Evolutionary conservation across 2,329 filamentous ascomycete species (phyloP).

Genomic region (Aspergillus fumigatus): DNA sequence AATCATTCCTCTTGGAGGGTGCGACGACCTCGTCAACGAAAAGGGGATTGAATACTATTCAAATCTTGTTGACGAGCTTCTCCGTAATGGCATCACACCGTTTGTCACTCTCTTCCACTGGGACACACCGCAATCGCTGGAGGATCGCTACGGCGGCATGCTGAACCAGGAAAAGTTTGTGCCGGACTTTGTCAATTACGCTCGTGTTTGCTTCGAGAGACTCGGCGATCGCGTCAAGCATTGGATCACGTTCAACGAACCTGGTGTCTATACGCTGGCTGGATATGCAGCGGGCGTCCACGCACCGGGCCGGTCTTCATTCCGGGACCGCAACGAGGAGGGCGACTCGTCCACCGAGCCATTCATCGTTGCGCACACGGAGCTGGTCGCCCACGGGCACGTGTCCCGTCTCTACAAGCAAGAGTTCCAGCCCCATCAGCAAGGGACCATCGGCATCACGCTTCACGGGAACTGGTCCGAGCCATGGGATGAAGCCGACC

Average conservation of each 20-base stretch:
- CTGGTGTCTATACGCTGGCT: slow-evolving; percentile 72
- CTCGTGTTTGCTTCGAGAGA: slow-evolving; percentile 67
- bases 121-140: slow-evolving; percentile 70
- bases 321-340: slow-evolving; percentile 62
- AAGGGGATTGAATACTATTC: slow-evolving; percentile 71
- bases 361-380: slow-evolving; percentile 71
- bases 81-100: slow-evolving; percentile 67
- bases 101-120: slow-evolving; percentile 79
- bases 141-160: slow-evolving; percentile 73
- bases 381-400: slow-evolving; percentile 69
- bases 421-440: slow-evolving; percentile 65
- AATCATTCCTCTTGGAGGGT: slow-evolving; percentile 72
- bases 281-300: slow-evolving; percentile 71
- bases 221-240: slow-evolving; percentile 69
- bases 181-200: slow-evolving; percentile 71
- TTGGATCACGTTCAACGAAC: slow-evolving; percentile 86
- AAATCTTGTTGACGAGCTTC: slow-evolving; percentile 68
- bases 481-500: slow-evolving; percentile 70
- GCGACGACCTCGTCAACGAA: slow-evolving; percentile 70
- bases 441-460: slow-evolving; percentile 74
- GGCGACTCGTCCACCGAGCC: slow-evolving; percentile 71
- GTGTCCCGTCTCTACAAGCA: slow-evolving; percentile 72
- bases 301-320: slow-evolving; percentile 70
- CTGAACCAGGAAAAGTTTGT: slow-evolving; percentile 72
- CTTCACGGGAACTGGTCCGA: slow-evolving; percentile 72